A percentile compares a stretch with the other conserved stretches of the same genome.
Conservation (phyloP, 139 green algal genomes). For the Diplosphaera chodatii region DNA sequence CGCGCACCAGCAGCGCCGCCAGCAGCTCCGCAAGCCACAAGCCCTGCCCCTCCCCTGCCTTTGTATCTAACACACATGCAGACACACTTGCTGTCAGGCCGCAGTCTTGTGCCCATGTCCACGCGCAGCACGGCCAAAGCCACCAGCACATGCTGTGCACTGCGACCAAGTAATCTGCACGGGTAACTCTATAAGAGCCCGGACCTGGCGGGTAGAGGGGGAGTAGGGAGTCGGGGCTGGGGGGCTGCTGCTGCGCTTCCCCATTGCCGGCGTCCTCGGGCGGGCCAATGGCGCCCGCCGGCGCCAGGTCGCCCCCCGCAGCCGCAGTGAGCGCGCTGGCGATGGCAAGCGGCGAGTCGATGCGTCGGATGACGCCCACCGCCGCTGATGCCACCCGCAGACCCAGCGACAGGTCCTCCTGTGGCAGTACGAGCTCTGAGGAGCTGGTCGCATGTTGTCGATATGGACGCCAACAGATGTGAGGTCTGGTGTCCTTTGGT, state of each 20-base stretch:
- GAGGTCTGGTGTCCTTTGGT: too few relatives aligned
- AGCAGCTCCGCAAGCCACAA: slow-evolving; percentile 51
- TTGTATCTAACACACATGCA: too few relatives aligned
- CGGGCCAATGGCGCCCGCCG: neutral
- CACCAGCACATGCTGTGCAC: too few relatives aligned
- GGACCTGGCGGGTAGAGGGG: slow-evolving; percentile 32
- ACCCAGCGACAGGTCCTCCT: slow-evolving; percentile 31
- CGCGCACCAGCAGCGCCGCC: slow-evolving; percentile 45
- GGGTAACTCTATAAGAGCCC: too few relatives aligned
- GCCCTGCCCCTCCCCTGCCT: neutral
- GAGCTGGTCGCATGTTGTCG: too few relatives aligned
- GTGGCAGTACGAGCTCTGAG: too few relatives aligned
- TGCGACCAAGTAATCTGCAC: too few relatives aligned
- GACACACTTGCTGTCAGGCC: too few relatives aligned
- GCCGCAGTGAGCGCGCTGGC: slow-evolving; percentile 43
- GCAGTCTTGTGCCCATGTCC: too few relatives aligned
- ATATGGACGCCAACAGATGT: too few relatives aligned
- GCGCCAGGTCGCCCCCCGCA: slow-evolving; percentile 29
- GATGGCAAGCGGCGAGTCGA: slow-evolving; percentile 33
- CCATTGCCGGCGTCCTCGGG: neutral
- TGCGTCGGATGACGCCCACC: slow-evolving; percentile 26
- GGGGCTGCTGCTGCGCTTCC: neutral
- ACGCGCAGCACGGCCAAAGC: too few relatives aligned
- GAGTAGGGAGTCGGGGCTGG: slow-evolving; percentile 16
- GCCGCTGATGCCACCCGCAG: slow-evolving; percentile 35